phyloP scores from a whole-genome alignment of 2,329 filamentous ascomycete species.

The Xylaria sp. region DNA sequence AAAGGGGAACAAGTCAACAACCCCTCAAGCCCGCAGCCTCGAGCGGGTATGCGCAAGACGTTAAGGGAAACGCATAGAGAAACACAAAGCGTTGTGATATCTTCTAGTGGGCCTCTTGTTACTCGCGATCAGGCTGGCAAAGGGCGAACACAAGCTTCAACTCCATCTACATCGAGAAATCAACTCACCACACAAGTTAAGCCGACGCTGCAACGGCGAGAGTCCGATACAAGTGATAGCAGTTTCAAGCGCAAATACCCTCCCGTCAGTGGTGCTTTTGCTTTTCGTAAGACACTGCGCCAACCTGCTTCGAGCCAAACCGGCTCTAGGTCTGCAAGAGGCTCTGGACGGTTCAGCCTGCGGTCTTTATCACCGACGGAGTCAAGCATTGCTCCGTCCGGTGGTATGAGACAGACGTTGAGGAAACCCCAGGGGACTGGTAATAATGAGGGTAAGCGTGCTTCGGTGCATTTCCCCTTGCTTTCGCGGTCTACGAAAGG shows the following conservation, averaged over 20 bases:
- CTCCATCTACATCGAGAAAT: conserved; percentile 9
- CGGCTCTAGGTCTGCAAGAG: conserved; percentile 35
- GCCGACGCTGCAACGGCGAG: conserved; percentile 44
- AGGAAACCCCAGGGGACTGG: conserved; percentile 36
- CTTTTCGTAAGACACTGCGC: conserved; percentile 72
- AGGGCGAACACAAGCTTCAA: conserved; percentile 6
- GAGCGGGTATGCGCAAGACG: conserved; percentile 30
- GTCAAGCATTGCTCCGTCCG: conserved; percentile 40
- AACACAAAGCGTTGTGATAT: conserved; percentile 4
- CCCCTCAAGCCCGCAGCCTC: conserved; percentile 4
- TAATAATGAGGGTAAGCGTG: conserved; percentile 33
- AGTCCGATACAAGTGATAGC: conserved; percentile 67
- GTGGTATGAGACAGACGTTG: conserved; percentile 41
- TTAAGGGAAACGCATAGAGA: conserved; percentile 20
- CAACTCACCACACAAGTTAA: conserved; percentile 12
- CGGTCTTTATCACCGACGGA: conserved; percentile 64
- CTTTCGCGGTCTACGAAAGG: conserved; percentile 40
- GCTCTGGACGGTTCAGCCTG: conserved; percentile 61
- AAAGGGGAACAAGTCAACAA: conserved; percentile 33
- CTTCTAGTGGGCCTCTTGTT: conserved; percentile 3
- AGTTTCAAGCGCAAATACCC: conserved; percentile 68
- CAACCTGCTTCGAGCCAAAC: conserved; percentile 35
- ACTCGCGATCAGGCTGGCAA: conserved; percentile 9
- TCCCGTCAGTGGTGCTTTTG: conserved; percentile 43
- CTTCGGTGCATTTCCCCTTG: conserved; percentile 39